Base-by-base conservation (phyloP, 192 early-diverging fungal species). In the Coemansia sp. region DNA sequence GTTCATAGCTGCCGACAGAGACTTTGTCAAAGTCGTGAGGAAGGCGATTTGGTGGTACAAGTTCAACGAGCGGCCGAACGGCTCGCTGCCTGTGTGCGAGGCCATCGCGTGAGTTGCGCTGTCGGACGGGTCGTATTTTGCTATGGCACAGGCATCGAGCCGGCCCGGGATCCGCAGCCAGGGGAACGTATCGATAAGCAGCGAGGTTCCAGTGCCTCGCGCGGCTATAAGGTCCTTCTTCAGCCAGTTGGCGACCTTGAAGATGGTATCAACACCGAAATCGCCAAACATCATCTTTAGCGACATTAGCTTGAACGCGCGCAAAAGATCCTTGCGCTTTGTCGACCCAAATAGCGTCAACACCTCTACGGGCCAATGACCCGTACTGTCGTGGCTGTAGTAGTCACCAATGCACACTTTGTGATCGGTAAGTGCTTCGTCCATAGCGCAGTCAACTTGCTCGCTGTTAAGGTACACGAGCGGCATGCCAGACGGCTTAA, bases 201-300 rank as follows among this genome's bases (percentile, higher is more conserved):
- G 68, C 34, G 80, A 77, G 15, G 46, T 29, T 4, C 57, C 64
- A 1, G 75, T 77, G 27, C 69, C 75, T 45, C 62, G 67, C 25
- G 7, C 36, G 27, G 66, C 59, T 46, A 23, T 29, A 27, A 77
- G 48, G 5, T 38, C 34, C 38, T 66, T 77, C 17, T 65, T 66
- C 15, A 69, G 68, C 27, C 25, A 27, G 27, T 25, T 65, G 0
- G 80, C 80, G 7, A 65, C 32, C 25, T 72, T 74, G 38, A 66
- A 60, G 4, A 74, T 61, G 2, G 68, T 69, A 23, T 82, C 75
- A 3, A 69, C 59, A 50, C 75, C 75, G 75, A 82, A 82, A 51
- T 82, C 80, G 62, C 80, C 80, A 76, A 77, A 82, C 59, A 82
- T 59, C 29, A 82, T 69, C 58, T 82, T 82, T 23, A 77, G 48